These are phyloP conservation scores for Calonectria ilicicola DNA, from an alignment of 2,329 filamentous ascomycete genomes.

Conservation along the genomic window DNA sequence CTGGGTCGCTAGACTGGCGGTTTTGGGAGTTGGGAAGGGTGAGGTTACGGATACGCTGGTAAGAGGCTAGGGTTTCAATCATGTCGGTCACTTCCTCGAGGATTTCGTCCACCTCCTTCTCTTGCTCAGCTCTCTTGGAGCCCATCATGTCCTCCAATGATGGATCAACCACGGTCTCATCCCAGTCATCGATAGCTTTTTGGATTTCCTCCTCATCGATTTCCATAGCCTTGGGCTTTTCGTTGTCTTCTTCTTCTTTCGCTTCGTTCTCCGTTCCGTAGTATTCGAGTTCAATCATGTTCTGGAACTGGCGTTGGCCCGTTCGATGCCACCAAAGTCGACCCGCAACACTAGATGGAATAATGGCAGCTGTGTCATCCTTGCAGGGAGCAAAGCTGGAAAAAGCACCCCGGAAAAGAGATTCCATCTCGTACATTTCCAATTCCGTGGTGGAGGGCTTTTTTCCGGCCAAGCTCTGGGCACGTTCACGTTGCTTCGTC, in stretches of 20 bases:
- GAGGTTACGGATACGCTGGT: conserved; percentile 83
- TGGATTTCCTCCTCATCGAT: conserved; percentile 66
- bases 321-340: conserved; percentile 82
- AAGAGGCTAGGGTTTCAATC: conserved; percentile 80
- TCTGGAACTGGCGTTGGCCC: conserved; percentile 74
- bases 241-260: conserved; percentile 49
- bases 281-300: conserved; percentile 68
- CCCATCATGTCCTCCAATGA: conserved; percentile 66
- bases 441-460: conserved; percentile 68
- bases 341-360: conserved; percentile 75
- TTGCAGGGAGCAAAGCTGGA: conserved; percentile 83
- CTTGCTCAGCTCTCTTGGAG: conserved; percentile 67
- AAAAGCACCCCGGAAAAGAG: conserved; percentile 81
- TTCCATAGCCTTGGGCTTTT: conserved; percentile 49
- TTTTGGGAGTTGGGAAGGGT: conserved; percentile 74
- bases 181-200: conserved; percentile 69
- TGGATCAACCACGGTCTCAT: conserved; percentile 69
- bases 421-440: conserved; percentile 76
- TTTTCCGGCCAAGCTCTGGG: conserved; percentile 73
- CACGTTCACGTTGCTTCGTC: conserved; percentile 77
- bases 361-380: conserved; percentile 78
- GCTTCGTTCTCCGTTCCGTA: conserved; percentile 55
- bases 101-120: conserved; percentile 77
- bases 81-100: conserved; percentile 80
- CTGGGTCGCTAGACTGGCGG: conserved; percentile 70